Evolutionary conservation across 2,329 filamentous ascomycete species (phyloP).

Genomic region (Epichloe uncinata): DNA sequence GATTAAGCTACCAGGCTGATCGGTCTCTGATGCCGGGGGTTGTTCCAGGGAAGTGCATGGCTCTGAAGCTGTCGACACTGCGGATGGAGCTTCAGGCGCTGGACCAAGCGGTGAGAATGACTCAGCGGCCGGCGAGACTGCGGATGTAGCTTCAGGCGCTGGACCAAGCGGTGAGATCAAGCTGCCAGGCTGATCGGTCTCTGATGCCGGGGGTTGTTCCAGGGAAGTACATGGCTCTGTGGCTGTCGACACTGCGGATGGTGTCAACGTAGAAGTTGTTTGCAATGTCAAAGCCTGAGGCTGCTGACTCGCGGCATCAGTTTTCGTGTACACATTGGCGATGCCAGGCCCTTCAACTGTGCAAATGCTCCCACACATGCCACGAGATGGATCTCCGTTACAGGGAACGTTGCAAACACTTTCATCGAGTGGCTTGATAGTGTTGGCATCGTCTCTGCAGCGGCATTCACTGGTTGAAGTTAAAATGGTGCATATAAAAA

Average conservation of each 20-base stretch:
- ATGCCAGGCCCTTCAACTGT: constrained; percentile 13
- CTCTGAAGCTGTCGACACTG: constrained; percentile 1
- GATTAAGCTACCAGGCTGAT: constrained; percentile 1
- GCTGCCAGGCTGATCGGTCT: background rate
- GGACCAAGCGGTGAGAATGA: no score
- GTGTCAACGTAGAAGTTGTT: constrained; percentile 2
- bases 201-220: background rate
- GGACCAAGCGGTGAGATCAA: constrained; percentile 6
- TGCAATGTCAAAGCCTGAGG: constrained; percentile 4
- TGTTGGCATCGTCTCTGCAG: constrained; percentile 20
- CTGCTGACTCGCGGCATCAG: constrained; percentile 5
- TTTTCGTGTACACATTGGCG: constrained; percentile 20
- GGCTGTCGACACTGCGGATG: constrained; percentile 1
- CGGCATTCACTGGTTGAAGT: constrained; percentile 17
- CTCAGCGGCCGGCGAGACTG: no score
- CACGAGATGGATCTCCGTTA: constrained; percentile 14
- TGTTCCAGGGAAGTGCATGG: background rate
- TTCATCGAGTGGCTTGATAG: constrained; percentile 16
- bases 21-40: background rate
- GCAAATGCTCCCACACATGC: constrained; percentile 22
- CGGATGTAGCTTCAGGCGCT: constrained; percentile 8
- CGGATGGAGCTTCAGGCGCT: no score
- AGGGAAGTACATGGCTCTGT: background rate
- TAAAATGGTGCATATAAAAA: background rate
- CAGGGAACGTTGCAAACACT: constrained; percentile 20